Evolutionary conservation across 306 rosid genomes (phyloP).

Genomic region (Cicer yamashitae): DNA sequence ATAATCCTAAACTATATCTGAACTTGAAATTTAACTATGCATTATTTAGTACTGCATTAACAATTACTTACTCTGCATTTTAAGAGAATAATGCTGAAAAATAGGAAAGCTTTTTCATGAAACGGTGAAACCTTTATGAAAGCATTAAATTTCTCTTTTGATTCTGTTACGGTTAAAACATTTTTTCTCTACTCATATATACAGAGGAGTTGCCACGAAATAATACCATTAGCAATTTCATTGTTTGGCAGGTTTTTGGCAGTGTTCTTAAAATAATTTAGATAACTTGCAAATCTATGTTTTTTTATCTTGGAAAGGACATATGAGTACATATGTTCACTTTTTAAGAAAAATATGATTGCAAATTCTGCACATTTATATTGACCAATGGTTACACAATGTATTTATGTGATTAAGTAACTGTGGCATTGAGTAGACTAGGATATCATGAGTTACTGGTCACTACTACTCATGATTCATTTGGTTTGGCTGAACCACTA

Average conservation of each 20-base stretch:
- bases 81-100: too few relatives aligned
- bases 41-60: too few relatives aligned
- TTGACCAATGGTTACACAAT: not conserved
- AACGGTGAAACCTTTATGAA: too few relatives aligned
- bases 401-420: not conserved
- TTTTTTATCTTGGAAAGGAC: not conserved
- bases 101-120: too few relatives aligned
- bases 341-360: conserved; percentile 10
- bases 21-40: too few relatives aligned
- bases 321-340: not conserved
- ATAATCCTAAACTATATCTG: not conserved
- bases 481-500: not conserved
- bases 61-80: too few relatives aligned
- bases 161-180: not conserved
- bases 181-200: not conserved
- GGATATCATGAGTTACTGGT: not conserved
- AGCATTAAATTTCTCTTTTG: not conserved
- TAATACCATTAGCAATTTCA: not conserved
- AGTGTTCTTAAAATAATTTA: not conserved
- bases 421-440: not conserved
- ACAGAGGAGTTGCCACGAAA: not conserved
- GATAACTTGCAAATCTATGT: conserved; percentile 8
- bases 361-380: conserved; percentile 2
- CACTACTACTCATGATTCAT: not conserved
- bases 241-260: not conserved